phyloP scores from a whole-genome alignment of 1,284 basidiomycete genomes.

The Vanrija sp. region DNA sequence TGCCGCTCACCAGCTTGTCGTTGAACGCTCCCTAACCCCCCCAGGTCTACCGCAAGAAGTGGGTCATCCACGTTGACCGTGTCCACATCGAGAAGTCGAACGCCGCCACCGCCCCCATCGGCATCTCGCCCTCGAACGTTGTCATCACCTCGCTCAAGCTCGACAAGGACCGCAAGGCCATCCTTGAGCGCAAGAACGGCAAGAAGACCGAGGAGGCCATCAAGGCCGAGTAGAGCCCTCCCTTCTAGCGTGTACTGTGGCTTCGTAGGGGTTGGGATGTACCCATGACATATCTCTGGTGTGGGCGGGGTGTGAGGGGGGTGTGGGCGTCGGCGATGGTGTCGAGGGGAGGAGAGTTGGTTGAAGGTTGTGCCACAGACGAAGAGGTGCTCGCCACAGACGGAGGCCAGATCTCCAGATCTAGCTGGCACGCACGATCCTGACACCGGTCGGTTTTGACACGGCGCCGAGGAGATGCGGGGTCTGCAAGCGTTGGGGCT shows the following conservation, averaged over 20 bases:
- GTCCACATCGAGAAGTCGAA: conserved; percentile 98
- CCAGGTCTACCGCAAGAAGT: conserved; percentile 98
- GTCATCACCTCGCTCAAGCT: conserved; percentile 85
- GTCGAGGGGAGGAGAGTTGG: no score
- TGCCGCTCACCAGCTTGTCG: background rate
- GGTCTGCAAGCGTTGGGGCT: no score
- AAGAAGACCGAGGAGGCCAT: conserved; percentile 41
- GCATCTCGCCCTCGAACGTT: conserved; percentile 95
- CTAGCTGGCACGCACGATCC: no score
- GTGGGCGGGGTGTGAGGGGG: no score
- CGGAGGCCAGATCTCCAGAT: no score
- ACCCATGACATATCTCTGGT: conserved; percentile 8
- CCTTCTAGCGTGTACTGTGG: background rate
- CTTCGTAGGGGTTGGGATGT: conserved; percentile 14
- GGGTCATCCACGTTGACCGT: conserved; percentile 98
- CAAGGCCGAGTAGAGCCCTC: conserved; percentile 33
- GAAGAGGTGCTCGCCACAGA: no score
- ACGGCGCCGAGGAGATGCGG: no score
- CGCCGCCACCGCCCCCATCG: conserved; percentile 88
- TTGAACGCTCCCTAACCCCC: conserved; percentile 40
- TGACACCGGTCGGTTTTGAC: no score
- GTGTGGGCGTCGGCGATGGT: no score
- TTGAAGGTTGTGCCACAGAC: no score
- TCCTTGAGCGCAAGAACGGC: conserved; percentile 52
- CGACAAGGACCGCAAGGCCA: conserved; percentile 52